Conservation (phyloP, 2,329 filamentous ascomycete genomes). For the Aspergillus proliferans region DNA sequence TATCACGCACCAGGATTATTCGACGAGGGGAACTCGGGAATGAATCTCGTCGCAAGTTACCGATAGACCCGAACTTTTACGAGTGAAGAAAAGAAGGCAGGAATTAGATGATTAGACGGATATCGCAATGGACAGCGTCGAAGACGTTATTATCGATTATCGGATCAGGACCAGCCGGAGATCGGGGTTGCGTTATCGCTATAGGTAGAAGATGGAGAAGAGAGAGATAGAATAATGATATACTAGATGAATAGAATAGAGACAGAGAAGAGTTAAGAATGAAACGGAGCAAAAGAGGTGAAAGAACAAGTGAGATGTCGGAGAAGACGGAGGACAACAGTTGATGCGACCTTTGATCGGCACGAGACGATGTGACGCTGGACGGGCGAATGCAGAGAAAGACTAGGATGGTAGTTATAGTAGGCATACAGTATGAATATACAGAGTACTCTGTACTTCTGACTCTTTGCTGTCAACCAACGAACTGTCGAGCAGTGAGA, state of each 20-base stretch:
- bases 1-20: background rate
- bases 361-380: constrained; percentile 32
- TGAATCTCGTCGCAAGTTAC: background rate
- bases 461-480: no score
- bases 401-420: no score
- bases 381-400: background rate
- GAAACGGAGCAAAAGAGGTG: background rate
- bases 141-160: no score
- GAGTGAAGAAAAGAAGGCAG: background rate
- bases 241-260: background rate
- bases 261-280: constrained; percentile 5
- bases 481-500: no score
- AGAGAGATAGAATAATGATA: no score
- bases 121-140: no score
- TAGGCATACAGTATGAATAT: no score
- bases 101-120: background rate
- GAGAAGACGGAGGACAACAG: constrained; percentile 1
- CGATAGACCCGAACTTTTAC: no score
- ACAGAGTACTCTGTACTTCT: no score
- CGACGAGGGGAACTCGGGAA: background rate
- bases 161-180: no score
- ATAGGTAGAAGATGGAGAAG: no score
- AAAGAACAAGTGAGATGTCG: background rate
- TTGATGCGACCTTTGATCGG: constrained; percentile 29
- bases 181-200: no score